A percentile compares a stretch with the other conserved stretches of the same genome.
Conservation (phyloP, 1,284 basidiomycete genomes). For the Phlebopus sp. region DNA sequence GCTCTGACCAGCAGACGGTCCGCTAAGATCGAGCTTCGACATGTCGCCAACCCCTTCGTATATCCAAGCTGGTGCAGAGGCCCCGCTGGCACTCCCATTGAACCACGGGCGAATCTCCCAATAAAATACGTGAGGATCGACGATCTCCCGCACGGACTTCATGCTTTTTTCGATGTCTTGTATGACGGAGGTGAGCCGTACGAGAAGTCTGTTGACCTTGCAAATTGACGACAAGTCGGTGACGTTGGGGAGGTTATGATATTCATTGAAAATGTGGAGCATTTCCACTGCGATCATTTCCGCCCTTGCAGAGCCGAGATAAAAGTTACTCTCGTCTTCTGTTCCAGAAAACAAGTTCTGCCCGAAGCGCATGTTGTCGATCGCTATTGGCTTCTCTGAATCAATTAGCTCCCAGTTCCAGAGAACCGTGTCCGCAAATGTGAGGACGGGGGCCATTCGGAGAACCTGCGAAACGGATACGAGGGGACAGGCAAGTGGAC, state of each 20-base stretch:
- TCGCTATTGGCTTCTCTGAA: constrained; percentile 50
- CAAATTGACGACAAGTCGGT: constrained; percentile 67
- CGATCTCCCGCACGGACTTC: constrained; percentile 65
- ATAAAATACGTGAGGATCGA: constrained; percentile 90
- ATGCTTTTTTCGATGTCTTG: constrained; percentile 72
- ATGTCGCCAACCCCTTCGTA: constrained; percentile 76
- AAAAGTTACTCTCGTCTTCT: constrained; percentile 85
- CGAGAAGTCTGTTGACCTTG: constrained; percentile 73
- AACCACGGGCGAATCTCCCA: constrained; percentile 93
- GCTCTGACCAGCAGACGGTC: constrained; percentile 94
- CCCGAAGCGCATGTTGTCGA: constrained; percentile 61
- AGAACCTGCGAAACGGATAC: constrained; percentile 74
- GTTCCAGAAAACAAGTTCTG: constrained; percentile 81
- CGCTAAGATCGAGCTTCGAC: constrained; percentile 65
- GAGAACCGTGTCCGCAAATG: constrained; percentile 93
- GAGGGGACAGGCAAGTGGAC: constrained; percentile 78
- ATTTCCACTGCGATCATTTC: constrained; percentile 88
- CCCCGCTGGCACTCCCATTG: constrained; percentile 70
- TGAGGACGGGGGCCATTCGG: constrained; percentile 88
- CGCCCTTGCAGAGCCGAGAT: constrained; percentile 79
- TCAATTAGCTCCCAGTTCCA: constrained; percentile 85
- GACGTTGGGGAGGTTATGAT: constrained; percentile 67
- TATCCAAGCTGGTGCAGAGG: constrained; percentile 65
- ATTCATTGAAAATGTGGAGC: constrained; percentile 85
- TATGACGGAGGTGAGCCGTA: constrained; percentile 68